phyloP scores from a whole-genome alignment of 371 early-diverging fungal species.

The Rhizopus delemar region DNA sequence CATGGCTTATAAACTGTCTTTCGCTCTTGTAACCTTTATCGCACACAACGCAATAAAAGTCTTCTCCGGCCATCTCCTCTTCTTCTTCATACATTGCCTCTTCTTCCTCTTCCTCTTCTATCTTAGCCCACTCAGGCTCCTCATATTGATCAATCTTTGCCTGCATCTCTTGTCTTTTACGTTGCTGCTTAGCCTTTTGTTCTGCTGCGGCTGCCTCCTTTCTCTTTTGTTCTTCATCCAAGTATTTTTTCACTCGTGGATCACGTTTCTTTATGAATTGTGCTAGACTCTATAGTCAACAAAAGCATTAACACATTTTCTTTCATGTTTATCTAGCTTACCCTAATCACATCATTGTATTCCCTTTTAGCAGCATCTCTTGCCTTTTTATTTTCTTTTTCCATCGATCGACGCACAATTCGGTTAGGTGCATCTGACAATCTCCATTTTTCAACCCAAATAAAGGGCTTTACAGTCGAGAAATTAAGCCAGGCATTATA shows the following conservation, averaged over 20 bases:
- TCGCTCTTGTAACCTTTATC: conserved; percentile 76
- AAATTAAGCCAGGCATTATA: conserved; percentile 81
- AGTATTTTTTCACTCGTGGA: conserved; percentile 67
- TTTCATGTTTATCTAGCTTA: conserved; percentile 25
- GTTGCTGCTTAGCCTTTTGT: conserved; percentile 53
- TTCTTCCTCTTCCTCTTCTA: conserved; percentile 29
- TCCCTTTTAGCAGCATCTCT: conserved; percentile 81
- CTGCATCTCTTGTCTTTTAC: conserved; percentile 54
- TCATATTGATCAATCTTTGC: conserved; percentile 53
- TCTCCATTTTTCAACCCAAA: conserved; percentile 88
- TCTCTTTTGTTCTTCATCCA: conserved; percentile 52
- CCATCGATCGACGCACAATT: conserved; percentile 79
- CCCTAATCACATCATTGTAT: conserved; percentile 82
- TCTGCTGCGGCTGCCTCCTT: conserved; percentile 56
- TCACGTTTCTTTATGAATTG: conserved; percentile 74
- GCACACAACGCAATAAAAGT: conserved; percentile 81
- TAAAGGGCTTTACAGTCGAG: conserved; percentile 77
- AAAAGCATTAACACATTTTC: too few species aligned
- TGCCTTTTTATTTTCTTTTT: conserved; percentile 88
- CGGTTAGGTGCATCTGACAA: conserved; percentile 85
- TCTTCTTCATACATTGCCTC: conserved; percentile 48
- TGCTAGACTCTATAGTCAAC: conserved; percentile 42
- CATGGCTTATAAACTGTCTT: conserved; percentile 76
- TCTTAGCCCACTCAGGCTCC: conserved; percentile 68
- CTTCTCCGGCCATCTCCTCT: conserved; percentile 40